These are phyloP conservation scores for Hirschfeldia incana DNA, from an alignment of 345 rosid species.

Conservation along the genomic window DNA sequence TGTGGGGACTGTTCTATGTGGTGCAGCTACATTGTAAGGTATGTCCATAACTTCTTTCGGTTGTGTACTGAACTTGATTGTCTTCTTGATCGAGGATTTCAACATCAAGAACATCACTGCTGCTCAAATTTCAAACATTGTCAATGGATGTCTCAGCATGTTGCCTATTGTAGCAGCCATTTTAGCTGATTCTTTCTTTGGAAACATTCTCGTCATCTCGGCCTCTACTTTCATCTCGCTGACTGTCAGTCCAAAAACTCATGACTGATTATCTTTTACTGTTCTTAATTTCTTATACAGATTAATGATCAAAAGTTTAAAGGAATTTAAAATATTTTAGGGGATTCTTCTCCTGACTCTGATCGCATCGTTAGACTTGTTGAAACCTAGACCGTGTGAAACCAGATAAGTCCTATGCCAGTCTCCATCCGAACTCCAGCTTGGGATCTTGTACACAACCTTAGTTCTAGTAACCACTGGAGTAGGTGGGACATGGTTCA, in stretches of 20 bases:
- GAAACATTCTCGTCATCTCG: conserved; percentile 38
- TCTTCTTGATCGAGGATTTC: conserved; percentile 44
- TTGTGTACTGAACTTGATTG: conserved; percentile 46
- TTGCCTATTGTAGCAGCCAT: conserved; percentile 50
- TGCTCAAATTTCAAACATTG: conserved; percentile 42
- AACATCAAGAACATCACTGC: conserved; percentile 48
- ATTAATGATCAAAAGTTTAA: background rate
- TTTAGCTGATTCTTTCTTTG: conserved; percentile 48
- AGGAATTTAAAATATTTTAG: background rate
- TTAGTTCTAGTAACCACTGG: conserved; percentile 36
- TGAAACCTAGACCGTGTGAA: background rate
- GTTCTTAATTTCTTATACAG: background rate
- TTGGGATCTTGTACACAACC: conserved; percentile 45
- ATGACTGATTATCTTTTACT: background rate
- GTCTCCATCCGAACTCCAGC: conserved; percentile 18
- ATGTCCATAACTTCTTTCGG: conserved; percentile 45
- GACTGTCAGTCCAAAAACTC: conserved; percentile 33
- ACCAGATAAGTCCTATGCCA: conserved; percentile 33
- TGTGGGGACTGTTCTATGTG: background rate
- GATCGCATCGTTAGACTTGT: conserved; percentile 23
- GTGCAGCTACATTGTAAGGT: conserved; percentile 44
- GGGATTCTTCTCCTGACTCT: conserved; percentile 38
- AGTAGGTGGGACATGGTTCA: background rate
- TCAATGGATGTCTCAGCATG: conserved; percentile 39
- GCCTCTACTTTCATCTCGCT: conserved; percentile 42